Evolutionary conservation across 495 filamentous ascomycete species (phyloP).

Genomic region (Daldinia decipiens): DNA sequence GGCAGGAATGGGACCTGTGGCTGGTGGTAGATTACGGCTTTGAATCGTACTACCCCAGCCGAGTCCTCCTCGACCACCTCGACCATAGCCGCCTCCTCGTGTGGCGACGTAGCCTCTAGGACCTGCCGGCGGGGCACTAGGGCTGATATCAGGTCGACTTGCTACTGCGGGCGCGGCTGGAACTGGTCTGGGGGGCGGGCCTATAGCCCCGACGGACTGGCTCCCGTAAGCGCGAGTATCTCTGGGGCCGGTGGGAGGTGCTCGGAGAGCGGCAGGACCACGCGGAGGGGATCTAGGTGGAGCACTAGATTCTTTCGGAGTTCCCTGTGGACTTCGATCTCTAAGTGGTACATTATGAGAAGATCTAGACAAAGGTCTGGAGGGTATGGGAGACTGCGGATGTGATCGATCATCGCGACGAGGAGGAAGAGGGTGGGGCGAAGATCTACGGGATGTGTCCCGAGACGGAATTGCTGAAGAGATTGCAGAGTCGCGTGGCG

Average conservation of each 20-base stretch:
- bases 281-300: slow-evolving; percentile 55
- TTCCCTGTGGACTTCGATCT: slow-evolving; percentile 44
- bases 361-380: slow-evolving; percentile 48
- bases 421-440: slow-evolving; percentile 53
- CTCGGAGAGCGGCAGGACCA: slow-evolving; percentile 59
- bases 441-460: slow-evolving; percentile 55
- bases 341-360: slow-evolving; percentile 40
- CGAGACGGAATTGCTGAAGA: slow-evolving; percentile 57
- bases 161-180: slow-evolving; percentile 45
- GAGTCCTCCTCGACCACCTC: slow-evolving; percentile 53
- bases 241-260: slow-evolving; percentile 58
- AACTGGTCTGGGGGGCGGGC: slow-evolving; percentile 47
- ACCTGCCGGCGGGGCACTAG: slow-evolving; percentile 56
- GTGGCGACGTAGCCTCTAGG: slow-evolving; percentile 58
- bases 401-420: slow-evolving; percentile 57
- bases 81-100: slow-evolving; percentile 49
- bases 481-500: slow-evolving; percentile 54
- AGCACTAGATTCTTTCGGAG: slow-evolving; percentile 42
- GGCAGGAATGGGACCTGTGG: slow-evolving; percentile 48
- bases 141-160: slow-evolving; percentile 51
- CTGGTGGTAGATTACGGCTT: slow-evolving; percentile 49
- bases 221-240: slow-evolving; percentile 52
- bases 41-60: slow-evolving; percentile 50
- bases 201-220: slow-evolving; percentile 47
- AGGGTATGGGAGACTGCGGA: slow-evolving; percentile 51